A percentile compares a stretch with the other conserved stretches of the same genome.
phyloP scores from a whole-genome alignment of 108 stramenopile species.

The Aurantiochytrium sp. region DNA sequence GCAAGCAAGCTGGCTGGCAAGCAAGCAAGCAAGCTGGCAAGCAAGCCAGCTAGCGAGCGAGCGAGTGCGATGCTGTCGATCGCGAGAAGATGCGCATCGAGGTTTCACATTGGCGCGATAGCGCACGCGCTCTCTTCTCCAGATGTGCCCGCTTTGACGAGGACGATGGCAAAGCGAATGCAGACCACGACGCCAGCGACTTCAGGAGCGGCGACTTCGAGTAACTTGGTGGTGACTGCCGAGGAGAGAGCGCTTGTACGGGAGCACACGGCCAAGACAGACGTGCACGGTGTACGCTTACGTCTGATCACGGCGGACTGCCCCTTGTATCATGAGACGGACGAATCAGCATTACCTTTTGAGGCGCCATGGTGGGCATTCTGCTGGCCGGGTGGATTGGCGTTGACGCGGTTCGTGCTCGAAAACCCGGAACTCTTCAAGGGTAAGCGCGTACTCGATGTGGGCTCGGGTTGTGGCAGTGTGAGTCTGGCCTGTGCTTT shows the following conservation, averaged over 20 bases:
- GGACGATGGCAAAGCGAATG: too few relatives aligned
- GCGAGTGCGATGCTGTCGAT: too few relatives aligned
- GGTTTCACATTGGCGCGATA: too few relatives aligned
- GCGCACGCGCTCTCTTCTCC: too few relatives aligned
- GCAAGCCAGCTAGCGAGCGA: too few relatives aligned
- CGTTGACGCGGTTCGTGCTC: background rate
- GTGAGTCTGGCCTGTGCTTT: background rate
- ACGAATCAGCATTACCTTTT: background rate
- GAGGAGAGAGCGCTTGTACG: background rate
- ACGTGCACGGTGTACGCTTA: background rate
- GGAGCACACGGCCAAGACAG: background rate
- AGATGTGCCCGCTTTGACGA: too few relatives aligned
- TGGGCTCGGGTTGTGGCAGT: background rate
- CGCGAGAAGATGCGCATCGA: too few relatives aligned
- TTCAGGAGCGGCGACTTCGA: too few relatives aligned
- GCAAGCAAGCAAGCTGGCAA: too few relatives aligned
- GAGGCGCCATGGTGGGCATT: constrained; percentile 5
- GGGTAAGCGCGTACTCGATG: background rate
- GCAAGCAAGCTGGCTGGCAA: too few relatives aligned
- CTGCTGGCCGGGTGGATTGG: background rate
- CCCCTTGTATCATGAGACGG: background rate
- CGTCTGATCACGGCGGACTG: background rate
- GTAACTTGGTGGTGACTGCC: too few relatives aligned
- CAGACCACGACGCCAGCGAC: too few relatives aligned
- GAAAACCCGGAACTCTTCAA: background rate